Base-by-base conservation (phyloP, 768 basidiomycete genomes). In the Agrocybe praecox region DNA sequence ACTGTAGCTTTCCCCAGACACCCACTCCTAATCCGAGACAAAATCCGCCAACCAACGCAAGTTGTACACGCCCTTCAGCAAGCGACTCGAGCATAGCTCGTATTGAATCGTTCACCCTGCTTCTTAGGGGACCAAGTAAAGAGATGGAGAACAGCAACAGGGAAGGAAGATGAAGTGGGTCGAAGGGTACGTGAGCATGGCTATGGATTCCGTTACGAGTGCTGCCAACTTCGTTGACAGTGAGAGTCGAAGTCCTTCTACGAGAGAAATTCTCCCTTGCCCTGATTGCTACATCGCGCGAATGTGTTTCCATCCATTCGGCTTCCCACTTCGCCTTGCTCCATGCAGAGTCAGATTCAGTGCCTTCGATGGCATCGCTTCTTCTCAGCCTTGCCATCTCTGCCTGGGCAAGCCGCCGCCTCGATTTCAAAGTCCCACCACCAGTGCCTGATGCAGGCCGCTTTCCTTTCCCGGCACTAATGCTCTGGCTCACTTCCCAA, bases 141-240 rank as follows among this genome's bases (percentile, higher is more conserved):
- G 88, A 89, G 23, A 87, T 56, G 1, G 88, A 84, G 62, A 87
- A 80, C 46, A 82, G 64, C 7, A 90, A 14, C 26, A 90, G 69
- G 6, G 86, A 87, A 1, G 87, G 86, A 33, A 89, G 65, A 65
- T 89, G 86, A 15, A 90, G 69, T 1, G 88, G 89, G 59, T 90
- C 88, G 56, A 86, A 79, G 17, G 72, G 54, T 12, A 56, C 22
- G 49, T 55, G 59, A 11, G 60, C 55, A 19, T 59, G 57, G 22
- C 44, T 49, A 11, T 49, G 46, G 29, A 32, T 52, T 9, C 17
- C 42, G n/a, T 49, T 52, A 33, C 48, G 52, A 19, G 53, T 14
- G 46, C 11, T 46, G 51, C 5, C 59, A 50, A 11, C 32, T 43
- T 11, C 26, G 46, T 14, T 53, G 42, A n/a, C 23, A 43, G 32